phyloP scores from a whole-genome alignment of 306 rosid genomes.

The Rubus idaeus region DNA sequence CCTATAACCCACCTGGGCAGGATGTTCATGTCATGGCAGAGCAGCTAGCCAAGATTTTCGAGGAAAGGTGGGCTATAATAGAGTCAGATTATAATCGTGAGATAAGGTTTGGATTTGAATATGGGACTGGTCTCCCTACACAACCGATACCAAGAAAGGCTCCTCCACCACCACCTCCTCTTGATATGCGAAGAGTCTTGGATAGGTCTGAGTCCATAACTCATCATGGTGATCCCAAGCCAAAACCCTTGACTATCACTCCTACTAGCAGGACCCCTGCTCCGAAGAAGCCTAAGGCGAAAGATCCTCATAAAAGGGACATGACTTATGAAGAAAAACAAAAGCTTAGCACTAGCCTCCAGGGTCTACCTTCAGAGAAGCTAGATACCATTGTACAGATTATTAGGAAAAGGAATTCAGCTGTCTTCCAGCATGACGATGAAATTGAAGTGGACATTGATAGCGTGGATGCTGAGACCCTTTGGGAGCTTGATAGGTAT shows the following conservation, averaged over 20 bases:
- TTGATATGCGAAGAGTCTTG: conserved; percentile 80
- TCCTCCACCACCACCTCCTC: conserved; percentile 58
- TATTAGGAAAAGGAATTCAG: conserved; percentile 73
- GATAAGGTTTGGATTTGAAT: conserved; percentile 58
- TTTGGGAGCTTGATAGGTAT: conserved; percentile 97
- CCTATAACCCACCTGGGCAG: conserved; percentile 85
- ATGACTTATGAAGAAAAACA: conserved; percentile 93
- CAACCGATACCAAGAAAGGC: conserved; percentile 65
- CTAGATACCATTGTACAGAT: conserved; percentile 80
- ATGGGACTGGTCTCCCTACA: conserved; percentile 47
- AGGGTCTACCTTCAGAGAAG: conserved; percentile 78
- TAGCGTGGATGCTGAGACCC: conserved; percentile 85
- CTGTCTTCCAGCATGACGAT: conserved; percentile 72
- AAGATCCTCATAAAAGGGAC: conserved; percentile 87
- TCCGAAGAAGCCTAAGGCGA: conserved; percentile 94
- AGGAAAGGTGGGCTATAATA: conserved; percentile 87
- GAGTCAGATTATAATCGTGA: conserved; percentile 85
- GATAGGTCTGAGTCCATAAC: conserved; percentile 70
- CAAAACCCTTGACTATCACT: conserved; percentile 53
- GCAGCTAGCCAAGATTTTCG: conserved; percentile 65
- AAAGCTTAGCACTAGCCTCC: conserved; percentile 80
- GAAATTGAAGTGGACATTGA: conserved; percentile 97
- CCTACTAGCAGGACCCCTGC: conserved; percentile 84
- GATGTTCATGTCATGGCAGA: conserved; percentile 98
- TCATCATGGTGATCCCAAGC: conserved; percentile 39